A percentile compares a stretch with the other conserved stretches of the same genome.
phyloP scores from a whole-genome alignment of 257 asterid genomes.

The Solanum rostratum region DNA sequence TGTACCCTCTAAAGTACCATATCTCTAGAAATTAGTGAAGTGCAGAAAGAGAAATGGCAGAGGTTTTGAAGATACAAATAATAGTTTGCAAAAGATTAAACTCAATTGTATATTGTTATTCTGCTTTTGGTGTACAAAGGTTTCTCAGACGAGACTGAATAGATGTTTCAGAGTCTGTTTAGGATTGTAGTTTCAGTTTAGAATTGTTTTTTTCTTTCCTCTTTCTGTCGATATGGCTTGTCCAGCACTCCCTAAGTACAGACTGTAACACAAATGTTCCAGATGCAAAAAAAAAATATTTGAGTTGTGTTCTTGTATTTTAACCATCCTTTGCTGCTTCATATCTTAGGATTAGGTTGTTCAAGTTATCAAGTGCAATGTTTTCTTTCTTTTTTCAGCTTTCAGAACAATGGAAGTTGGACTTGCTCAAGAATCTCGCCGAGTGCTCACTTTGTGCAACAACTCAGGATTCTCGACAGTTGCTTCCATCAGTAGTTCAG shows the following conservation, averaged over 20 bases:
- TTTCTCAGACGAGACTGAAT: neutral
- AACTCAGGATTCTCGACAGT: constrained; percentile 80
- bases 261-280: neutral
- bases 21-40: too few species aligned
- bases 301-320: neutral
- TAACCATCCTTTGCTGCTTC: neutral
- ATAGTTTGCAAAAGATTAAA: too few species aligned
- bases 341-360: neutral
- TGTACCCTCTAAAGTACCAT: too few species aligned
- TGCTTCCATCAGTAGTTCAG: constrained; percentile 79
- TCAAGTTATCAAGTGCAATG: neutral
- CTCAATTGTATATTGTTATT: neutral
- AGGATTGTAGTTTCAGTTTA: neutral
- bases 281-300: neutral
- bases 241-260: neutral
- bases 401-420: constrained; percentile 66
- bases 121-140: neutral
- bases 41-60: neutral
- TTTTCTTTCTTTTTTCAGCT: constrained; percentile 38
- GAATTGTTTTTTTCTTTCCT: neutral
- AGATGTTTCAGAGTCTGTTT: neutral
- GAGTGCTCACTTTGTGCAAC: constrained; percentile 76
- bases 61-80: too few species aligned
- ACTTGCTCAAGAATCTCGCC: constrained; percentile 76
- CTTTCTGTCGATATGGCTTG: neutral